Conservation (phyloP, 306 rosid genomes). For the Senna tora region DNA sequence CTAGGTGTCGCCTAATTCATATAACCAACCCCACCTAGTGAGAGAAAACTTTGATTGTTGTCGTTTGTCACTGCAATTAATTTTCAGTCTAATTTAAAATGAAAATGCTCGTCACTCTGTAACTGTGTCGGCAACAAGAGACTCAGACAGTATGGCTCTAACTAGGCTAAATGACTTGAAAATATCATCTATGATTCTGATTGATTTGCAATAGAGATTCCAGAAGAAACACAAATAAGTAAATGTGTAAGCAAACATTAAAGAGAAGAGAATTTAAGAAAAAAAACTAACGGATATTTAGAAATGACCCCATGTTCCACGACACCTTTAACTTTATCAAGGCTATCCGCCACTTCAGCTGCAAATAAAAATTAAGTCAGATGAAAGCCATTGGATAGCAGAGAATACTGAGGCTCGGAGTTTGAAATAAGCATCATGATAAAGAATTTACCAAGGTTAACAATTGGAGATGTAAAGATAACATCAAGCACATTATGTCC, state of each 20-base stretch:
- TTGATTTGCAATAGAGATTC: not conserved
- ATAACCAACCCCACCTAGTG: too few relatives aligned
- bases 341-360: constrained; percentile 73
- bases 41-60: too few relatives aligned
- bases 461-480: constrained; percentile 88
- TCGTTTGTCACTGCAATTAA: not conserved
- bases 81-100: not conserved
- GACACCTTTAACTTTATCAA: constrained; percentile 65
- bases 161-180: not conserved
- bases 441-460: constrained; percentile 62
- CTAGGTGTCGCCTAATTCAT: too few relatives aligned
- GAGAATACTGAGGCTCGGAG: constrained; percentile 6
- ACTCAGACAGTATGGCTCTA: not conserved
- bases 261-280: constrained; percentile 34
- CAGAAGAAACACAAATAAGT: not conserved
- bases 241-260: not conserved
- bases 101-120: not conserved
- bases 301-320: constrained; percentile 76
- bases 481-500: constrained; percentile 84
- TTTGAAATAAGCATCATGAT: constrained; percentile 21
- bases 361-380: constrained; percentile 40
- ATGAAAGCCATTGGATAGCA: constrained; percentile 13
- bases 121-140: not conserved
- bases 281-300: constrained; percentile 75
- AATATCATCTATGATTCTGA: not conserved